A percentile compares a stretch with the other conserved stretches of the same genome.
These are phyloP conservation scores for Bretschneidera sinensis DNA, from an alignment of 345 rosid genomes.

Conservation along the genomic window DNA sequence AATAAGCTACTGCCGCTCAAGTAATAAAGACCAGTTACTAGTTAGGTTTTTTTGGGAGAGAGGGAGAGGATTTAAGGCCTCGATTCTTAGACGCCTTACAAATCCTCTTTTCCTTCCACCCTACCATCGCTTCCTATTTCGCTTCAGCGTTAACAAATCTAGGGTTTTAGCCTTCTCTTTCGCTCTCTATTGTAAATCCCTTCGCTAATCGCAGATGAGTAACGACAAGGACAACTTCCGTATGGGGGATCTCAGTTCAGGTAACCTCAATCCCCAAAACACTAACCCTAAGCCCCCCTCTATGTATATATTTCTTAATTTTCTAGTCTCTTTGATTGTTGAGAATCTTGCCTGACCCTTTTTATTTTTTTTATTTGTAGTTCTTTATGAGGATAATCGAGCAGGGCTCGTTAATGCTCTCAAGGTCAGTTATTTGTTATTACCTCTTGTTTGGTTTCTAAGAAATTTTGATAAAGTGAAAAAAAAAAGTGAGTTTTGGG, in stretches of 20 bases:
- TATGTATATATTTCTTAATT: neutral
- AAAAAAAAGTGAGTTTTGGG: neutral
- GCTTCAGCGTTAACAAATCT: slow-evolving; percentile 27
- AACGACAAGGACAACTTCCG: slow-evolving; percentile 53
- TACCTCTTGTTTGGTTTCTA: neutral
- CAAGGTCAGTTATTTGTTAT: slow-evolving; percentile 44
- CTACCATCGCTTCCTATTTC: slow-evolving; percentile 15
- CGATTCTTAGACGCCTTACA: slow-evolving; percentile 21
- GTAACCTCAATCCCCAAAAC: slow-evolving; percentile 23
- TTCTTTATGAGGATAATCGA: slow-evolving; percentile 64
- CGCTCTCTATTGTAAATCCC: slow-evolving; percentile 7
- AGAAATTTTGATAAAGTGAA: neutral
- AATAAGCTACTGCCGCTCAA: neutral
- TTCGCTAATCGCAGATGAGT: slow-evolving; percentile 47
- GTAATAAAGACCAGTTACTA: slow-evolving; percentile 6
- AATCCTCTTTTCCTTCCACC: slow-evolving; percentile 9
- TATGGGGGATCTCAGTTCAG: slow-evolving; percentile 69
- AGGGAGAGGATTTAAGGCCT: slow-evolving; percentile 21
- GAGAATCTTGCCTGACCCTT: neutral
- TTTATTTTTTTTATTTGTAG: slow-evolving; percentile 25
- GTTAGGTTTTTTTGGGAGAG: slow-evolving; percentile 17
- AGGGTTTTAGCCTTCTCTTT: slow-evolving; percentile 47
- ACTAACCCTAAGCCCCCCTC: neutral
- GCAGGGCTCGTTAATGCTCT: slow-evolving; percentile 77
- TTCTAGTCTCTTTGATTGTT: neutral